These are phyloP conservation scores for Ramaria rubella DNA, from an alignment of 768 basidiomycete species.

Conservation along the genomic window DNA sequence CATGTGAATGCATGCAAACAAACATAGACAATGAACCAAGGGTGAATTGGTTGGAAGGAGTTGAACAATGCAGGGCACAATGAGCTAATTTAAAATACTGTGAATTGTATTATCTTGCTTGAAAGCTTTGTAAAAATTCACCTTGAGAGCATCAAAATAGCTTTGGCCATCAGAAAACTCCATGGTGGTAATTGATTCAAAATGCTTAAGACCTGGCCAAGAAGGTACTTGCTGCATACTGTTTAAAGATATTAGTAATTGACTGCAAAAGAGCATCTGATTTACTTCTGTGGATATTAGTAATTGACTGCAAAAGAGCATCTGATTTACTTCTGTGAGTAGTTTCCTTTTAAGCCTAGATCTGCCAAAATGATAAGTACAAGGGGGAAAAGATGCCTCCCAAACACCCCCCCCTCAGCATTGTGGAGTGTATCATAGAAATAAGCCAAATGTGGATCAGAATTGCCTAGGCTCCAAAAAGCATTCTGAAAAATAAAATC, in stretches of 20 bases:
- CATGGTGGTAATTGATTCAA: conserved; percentile 22
- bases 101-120: neutral
- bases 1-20: conserved; percentile 18
- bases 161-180: conserved; percentile 26
- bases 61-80: conserved; percentile 24
- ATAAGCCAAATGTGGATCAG: conserved; percentile 20
- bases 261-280: too few species aligned
- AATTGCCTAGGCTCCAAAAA: conserved; percentile 23
- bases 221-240: conserved; percentile 25
- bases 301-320: too few species aligned
- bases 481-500: conserved; percentile 21
- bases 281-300: too few species aligned
- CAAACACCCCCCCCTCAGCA: conserved; percentile 23
- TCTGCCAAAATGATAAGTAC: conserved; percentile 16
- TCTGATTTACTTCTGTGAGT: conserved; percentile 16
- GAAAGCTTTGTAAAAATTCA: conserved; percentile 3
- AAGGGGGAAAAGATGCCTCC: conserved; percentile 20
- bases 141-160: conserved; percentile 25
- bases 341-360: conserved; percentile 10
- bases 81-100: conserved; percentile 17
- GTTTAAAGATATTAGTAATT: neutral
- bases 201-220: conserved; percentile 27
- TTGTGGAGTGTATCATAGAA: conserved; percentile 28
- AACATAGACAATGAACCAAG: conserved; percentile 23
- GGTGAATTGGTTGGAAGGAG: conserved; percentile 22